Conservation (phyloP, 2,329 filamentous ascomycete genomes). For the Trichoderma sp. region DNA sequence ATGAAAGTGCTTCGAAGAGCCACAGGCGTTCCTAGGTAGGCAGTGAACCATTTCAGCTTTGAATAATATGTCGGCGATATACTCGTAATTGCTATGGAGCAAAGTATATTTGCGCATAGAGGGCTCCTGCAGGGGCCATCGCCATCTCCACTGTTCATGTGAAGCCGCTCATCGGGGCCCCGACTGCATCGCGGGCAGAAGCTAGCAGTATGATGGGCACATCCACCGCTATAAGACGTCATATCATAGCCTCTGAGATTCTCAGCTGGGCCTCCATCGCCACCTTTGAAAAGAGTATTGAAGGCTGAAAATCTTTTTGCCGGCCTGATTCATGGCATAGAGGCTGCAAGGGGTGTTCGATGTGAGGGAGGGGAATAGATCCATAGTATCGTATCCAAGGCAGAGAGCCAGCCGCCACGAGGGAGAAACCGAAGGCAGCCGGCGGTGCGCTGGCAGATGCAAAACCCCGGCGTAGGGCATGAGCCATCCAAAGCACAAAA, state of each 20-base stretch:
- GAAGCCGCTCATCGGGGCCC: background rate
- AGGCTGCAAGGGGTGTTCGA: background rate
- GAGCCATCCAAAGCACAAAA: background rate
- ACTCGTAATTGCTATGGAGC: background rate
- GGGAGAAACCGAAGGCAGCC: background rate
- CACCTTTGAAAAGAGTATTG: background rate
- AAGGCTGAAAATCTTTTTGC: background rate
- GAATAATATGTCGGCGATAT: background rate
- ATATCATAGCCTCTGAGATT: background rate
- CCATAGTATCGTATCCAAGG: conserved; percentile 2
- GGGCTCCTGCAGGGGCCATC: background rate
- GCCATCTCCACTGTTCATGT: background rate
- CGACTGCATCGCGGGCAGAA: background rate
- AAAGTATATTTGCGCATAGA: background rate
- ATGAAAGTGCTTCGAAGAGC: background rate
- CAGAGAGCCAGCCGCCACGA: conserved; percentile 14
- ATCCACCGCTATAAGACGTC: background rate
- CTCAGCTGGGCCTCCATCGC: background rate
- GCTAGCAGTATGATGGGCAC: background rate
- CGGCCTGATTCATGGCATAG: background rate
- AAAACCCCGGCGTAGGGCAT: background rate
- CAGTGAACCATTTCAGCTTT: background rate
- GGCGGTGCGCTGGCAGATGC: background rate
- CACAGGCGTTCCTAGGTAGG: background rate
- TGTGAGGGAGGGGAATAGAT: background rate